These are phyloP conservation scores for Candida khao-thaluensis DNA, from an alignment of 805 yeast genomes.

Conservation along the genomic window DNA sequence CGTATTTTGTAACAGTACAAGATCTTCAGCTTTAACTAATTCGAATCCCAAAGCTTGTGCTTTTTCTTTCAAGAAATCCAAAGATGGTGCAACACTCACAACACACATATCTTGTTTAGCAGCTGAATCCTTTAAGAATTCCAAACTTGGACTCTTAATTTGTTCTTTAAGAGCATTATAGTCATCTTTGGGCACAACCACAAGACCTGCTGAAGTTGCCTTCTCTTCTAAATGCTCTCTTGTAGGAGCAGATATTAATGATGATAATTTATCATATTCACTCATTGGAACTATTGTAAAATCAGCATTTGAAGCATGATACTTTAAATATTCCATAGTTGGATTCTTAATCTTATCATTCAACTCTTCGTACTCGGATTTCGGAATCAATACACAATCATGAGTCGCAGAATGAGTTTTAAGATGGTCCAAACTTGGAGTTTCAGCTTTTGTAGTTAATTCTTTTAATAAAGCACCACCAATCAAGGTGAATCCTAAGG, in stretches of 20 bases:
- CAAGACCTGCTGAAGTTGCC: conserved; percentile 16
- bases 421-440: conserved; percentile 31
- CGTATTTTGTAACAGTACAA: conserved; percentile 5
- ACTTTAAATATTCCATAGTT: conserved; percentile 13
- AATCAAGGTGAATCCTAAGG: conserved; percentile 22
- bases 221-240: conserved; percentile 24
- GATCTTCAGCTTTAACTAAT: conserved; percentile 1
- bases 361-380: conserved; percentile 11
- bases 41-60: neutral
- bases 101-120: neutral
- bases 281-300: conserved; percentile 13
- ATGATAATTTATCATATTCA: conserved; percentile 21
- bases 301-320: conserved; percentile 12
- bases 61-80: conserved; percentile 12
- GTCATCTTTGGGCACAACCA: conserved; percentile 18
- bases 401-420: conserved; percentile 27
- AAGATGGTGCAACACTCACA: conserved; percentile 11
- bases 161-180: conserved; percentile 11
- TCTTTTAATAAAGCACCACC: conserved; percentile 12
- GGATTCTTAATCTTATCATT: conserved; percentile 12
- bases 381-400: conserved; percentile 16
- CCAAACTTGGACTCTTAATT: conserved; percentile 28
- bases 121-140: conserved; percentile 18
- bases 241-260: conserved; percentile 27
- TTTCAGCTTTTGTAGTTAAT: conserved; percentile 16